Evolutionary conservation across 495 filamentous ascomycete genomes (phyloP).

Genomic region (Neurospora sp.): DNA sequence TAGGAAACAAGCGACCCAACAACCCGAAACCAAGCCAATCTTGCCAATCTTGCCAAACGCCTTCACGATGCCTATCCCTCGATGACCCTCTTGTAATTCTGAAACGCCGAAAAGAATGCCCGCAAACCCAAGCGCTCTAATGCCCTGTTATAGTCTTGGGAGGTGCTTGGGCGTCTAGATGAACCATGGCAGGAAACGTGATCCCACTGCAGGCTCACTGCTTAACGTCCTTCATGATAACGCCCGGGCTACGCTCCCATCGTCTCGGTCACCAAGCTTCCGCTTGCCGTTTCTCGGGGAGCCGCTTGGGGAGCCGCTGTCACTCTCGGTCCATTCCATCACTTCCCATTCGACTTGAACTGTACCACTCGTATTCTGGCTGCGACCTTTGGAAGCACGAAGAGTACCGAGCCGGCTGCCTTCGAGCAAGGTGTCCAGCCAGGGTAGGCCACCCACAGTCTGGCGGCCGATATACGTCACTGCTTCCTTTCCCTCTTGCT

Average conservation of each 20-base stretch:
- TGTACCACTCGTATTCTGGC: slow-evolving; percentile 44
- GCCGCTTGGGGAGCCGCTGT: slow-evolving; percentile 36
- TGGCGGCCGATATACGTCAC: slow-evolving; percentile 18
- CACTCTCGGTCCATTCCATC: slow-evolving; percentile 60
- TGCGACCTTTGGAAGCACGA: slow-evolving; percentile 47
- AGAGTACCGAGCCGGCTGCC: slow-evolving; percentile 60
- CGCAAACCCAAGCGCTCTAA: neutral
- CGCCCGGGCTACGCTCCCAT: slow-evolving; percentile 2
- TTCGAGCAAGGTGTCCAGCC: slow-evolving; percentile 74
- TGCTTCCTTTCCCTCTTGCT: slow-evolving; percentile 10
- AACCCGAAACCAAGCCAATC: neutral
- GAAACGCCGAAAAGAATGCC: neutral
- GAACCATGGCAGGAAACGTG: neutral
- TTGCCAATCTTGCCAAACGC: neutral
- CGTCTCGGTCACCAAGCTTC: slow-evolving; percentile 38
- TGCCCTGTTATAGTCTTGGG: neutral
- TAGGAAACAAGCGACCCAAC: neutral
- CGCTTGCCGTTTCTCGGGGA: slow-evolving; percentile 33
- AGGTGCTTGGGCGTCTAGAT: neutral
- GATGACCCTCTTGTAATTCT: neutral
- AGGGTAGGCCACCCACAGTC: slow-evolving; percentile 49
- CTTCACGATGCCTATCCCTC: neutral
- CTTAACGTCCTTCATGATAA: slow-evolving; percentile 10
- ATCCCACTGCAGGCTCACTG: neutral
- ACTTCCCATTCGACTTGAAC: slow-evolving; percentile 74